Evolutionary conservation across 306 rosid species (phyloP), one percentile per base, ranked within the genome.

Genomic region (Dryas alaskensis): DNA sequence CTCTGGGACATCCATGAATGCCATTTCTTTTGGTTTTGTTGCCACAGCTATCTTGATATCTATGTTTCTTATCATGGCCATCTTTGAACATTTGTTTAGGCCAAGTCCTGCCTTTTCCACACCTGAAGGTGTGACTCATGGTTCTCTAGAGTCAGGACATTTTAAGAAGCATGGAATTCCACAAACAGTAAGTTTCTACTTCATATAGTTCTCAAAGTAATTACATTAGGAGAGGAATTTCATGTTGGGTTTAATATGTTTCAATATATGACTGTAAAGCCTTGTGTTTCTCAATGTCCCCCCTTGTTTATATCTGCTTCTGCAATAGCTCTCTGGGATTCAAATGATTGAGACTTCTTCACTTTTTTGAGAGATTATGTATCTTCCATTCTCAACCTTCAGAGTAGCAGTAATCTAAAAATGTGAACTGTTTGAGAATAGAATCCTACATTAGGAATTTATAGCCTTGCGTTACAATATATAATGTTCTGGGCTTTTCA

Each of bases 11-110:
- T 92, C 97, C 6, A 92, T 92, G 97, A 89, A 88, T 79, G 97
- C 97, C 62, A 87, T 92, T 73, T 92, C 96, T 51, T 87, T 86
- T 60, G 97, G 98, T 31, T 90, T 92, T 83, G 98, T 92, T 81
- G 98, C 98, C 78, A 92, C 98, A 0, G 98, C 98, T 40, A 87
- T 92, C 78, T 81, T 92, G 90, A 82, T 92, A 66, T 90, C 98
- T 27, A 92, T 92, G 97, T 92, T 92, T 80, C 89, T 92, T 42
- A 86, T 92, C 80, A 92, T 92, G 97, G 98, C 98, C 77, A 89
- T 92, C 39, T 90, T 92, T 75, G 98, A 92, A 78, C 98, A 90
- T 76, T 75, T 92, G 60, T 90, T 92, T 60, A 87, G 86, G 83
- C 98, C 97, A 9, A 86, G 70, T n/a, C 80, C 89, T 59, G 72